phyloP scores from a whole-genome alignment of 2,329 filamentous ascomycete genomes.

The Aspergillus sojae region DNA sequence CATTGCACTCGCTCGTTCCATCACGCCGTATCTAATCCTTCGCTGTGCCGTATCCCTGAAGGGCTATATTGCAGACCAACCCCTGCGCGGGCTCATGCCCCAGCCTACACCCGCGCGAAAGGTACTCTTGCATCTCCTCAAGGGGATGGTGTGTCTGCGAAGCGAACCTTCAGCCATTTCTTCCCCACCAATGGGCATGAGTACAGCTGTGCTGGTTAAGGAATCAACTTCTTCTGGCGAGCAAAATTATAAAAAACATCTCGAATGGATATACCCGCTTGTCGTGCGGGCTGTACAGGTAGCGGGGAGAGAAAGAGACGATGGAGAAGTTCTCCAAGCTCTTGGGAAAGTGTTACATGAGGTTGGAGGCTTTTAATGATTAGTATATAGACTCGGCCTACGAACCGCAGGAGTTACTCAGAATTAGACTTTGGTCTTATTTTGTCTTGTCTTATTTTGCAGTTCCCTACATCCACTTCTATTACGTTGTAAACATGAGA shows the following conservation, averaged over 20 bases:
- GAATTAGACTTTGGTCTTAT: neutral
- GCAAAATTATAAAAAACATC: constrained; percentile 65
- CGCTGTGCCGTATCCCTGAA: constrained; percentile 80
- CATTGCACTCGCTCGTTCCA: constrained; percentile 70
- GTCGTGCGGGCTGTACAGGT: constrained; percentile 41
- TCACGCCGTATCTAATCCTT: constrained; percentile 79
- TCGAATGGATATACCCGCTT: constrained; percentile 80
- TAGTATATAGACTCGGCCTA: neutral
- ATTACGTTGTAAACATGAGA: neutral
- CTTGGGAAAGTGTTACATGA: constrained; percentile 64
- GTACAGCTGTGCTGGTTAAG: constrained; percentile 17
- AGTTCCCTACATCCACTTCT: neutral
- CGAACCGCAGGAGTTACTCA: neutral
- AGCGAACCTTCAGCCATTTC: constrained; percentile 73
- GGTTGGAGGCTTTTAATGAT: constrained; percentile 49
- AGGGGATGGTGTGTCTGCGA: constrained; percentile 65
- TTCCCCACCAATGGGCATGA: constrained; percentile 32
- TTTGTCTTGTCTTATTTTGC: neutral
- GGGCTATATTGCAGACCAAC: constrained; percentile 87
- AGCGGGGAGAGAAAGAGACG: constrained; percentile 43
- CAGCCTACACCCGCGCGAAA: constrained; percentile 79
- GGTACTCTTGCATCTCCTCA: constrained; percentile 74
- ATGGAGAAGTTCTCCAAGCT: constrained; percentile 47
- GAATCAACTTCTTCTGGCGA: constrained; percentile 29
- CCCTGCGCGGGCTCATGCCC: constrained; percentile 83